phyloP scores from a whole-genome alignment of 1,284 basidiomycete genomes.

The Leucoagaricus sp. region DNA sequence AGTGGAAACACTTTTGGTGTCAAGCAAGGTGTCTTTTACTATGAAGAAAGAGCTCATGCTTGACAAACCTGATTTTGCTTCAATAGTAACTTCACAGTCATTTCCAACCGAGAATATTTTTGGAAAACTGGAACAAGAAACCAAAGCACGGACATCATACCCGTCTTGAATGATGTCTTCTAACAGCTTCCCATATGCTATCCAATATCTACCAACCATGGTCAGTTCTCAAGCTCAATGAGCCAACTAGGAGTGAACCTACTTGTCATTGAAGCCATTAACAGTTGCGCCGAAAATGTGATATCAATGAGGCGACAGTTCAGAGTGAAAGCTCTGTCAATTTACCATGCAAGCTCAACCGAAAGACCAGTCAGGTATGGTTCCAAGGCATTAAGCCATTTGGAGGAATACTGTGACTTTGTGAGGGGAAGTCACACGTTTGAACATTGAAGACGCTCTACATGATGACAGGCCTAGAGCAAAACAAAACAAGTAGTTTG shows the following conservation, averaged over 20 bases:
- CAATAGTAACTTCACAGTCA: slow-evolving; percentile 60
- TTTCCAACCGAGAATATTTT: slow-evolving; percentile 83
- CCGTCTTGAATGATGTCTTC: slow-evolving; percentile 53
- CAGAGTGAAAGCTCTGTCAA: background rate
- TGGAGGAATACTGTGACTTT: slow-evolving; percentile 37
- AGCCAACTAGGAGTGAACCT: slow-evolving; percentile 4
- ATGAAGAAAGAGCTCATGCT: background rate
- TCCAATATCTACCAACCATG: slow-evolving; percentile 62
- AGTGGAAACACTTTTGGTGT: slow-evolving; percentile 21
- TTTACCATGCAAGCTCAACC: slow-evolving; percentile 57
- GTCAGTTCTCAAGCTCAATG: background rate
- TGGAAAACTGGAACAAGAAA: slow-evolving; percentile 69
- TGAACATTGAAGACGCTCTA: no score
- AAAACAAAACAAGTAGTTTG: no score
- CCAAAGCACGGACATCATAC: slow-evolving; percentile 65
- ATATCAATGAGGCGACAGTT: background rate
- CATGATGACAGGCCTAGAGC: no score
- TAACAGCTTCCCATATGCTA: slow-evolving; percentile 64
- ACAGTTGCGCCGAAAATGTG: slow-evolving; percentile 56
- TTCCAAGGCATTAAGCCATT: slow-evolving; percentile 56
- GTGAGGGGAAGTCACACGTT: no score
- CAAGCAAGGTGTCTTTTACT: slow-evolving; percentile 36
- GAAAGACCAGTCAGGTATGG: slow-evolving; percentile 53
- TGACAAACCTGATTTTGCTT: background rate
- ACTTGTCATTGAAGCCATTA: slow-evolving; percentile 75